Evolutionary conservation across 2,329 filamentous ascomycete species (phyloP), one percentile per base, ranked within the genome.

Genomic region (Pezicula carpinea): DNA sequence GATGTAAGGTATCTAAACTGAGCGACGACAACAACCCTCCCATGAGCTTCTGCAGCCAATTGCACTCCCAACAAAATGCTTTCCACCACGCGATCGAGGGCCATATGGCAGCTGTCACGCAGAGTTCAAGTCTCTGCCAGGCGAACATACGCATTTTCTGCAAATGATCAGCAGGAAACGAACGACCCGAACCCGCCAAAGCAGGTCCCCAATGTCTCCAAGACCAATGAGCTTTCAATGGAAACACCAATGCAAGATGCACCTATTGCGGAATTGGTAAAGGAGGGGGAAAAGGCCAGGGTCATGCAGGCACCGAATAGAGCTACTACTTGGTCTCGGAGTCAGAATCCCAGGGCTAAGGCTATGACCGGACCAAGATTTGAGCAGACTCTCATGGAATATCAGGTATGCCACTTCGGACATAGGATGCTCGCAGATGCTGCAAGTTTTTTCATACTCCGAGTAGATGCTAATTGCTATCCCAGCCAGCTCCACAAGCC

Each of bases 361-460:
- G 93, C 90, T 44, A 99, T 99, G 92, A 82, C 83, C 35, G 93
- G 93, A 35, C 93, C 93, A 55, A 78, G 92, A 59, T 99, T 99
- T 64, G 93, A 99, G 76, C 92, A 97, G 81, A 97, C 89, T 29
- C 89, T 95, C 63, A 92, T 97, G 72, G 82, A 85, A 59, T 72
- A 85, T 57, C 93, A 99, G 87, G 92, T 96, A 75, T 58, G 81
- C 15, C 10, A 15, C 13, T 22, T 33, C 26, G 22, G 6, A 10
- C 15, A 10, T 22, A 22, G 23, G 29, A 46, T 35, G 21, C 17
- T 33, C n/a, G n/a, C n/a, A n/a, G n/a, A n/a, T n/a, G n/a, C n/a
- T n/a, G n/a, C n/a, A n/a, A n/a, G n/a, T n/a, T 14, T 15, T 38
- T 35, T 13, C 6, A 1, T 36, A n/a, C 5, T 15, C 5, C 15